Percentiles rank a stretch among this genome's conserved stretches.
phyloP scores from a whole-genome alignment of 2,329 filamentous ascomycete genomes.

The Arthrobotrys megalospora region DNA sequence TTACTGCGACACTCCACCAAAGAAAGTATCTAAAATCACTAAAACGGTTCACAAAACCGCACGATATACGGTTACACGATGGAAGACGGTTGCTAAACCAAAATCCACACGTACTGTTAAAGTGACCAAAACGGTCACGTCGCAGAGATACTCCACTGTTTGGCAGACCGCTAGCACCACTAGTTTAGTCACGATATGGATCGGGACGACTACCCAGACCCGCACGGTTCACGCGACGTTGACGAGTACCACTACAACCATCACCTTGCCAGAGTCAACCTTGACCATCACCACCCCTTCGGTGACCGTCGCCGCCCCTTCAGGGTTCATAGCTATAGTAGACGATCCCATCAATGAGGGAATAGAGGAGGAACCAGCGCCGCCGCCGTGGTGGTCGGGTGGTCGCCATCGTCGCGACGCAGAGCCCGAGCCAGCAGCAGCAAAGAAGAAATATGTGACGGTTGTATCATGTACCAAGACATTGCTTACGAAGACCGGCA shows the following conservation, averaged over 20 bases:
- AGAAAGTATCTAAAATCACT: constrained; percentile 16
- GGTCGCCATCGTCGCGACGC: background rate
- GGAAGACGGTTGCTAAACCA: constrained; percentile 30
- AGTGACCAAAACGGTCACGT: constrained; percentile 7
- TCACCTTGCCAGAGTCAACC: constrained; percentile 4
- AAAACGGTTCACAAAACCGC: constrained; percentile 24
- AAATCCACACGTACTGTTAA: constrained; percentile 21
- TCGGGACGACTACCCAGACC: constrained; percentile 23
- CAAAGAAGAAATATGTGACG: background rate
- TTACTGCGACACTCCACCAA: constrained; percentile 18
- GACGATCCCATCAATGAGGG: constrained; percentile 19
- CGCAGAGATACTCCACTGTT: constrained; percentile 17
- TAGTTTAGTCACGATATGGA: constrained; percentile 9
- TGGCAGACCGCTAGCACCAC: constrained; percentile 11
- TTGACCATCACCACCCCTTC: constrained; percentile 21
- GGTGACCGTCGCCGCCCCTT: constrained; percentile 2
- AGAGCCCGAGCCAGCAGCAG: constrained; percentile 8
- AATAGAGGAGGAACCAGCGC: background rate
- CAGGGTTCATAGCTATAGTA: constrained; percentile 16
- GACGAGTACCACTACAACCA: background rate
- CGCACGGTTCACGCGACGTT: constrained; percentile 10
- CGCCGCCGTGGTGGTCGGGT: background rate
- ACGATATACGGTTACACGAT: constrained; percentile 27
- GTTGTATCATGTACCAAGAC: constrained; percentile 35
- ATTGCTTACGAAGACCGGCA: constrained; percentile 43